These are phyloP conservation scores for Conticribra weissflogii DNA, from an alignment of 108 stramenopile genomes.

Conservation along the genomic window DNA sequence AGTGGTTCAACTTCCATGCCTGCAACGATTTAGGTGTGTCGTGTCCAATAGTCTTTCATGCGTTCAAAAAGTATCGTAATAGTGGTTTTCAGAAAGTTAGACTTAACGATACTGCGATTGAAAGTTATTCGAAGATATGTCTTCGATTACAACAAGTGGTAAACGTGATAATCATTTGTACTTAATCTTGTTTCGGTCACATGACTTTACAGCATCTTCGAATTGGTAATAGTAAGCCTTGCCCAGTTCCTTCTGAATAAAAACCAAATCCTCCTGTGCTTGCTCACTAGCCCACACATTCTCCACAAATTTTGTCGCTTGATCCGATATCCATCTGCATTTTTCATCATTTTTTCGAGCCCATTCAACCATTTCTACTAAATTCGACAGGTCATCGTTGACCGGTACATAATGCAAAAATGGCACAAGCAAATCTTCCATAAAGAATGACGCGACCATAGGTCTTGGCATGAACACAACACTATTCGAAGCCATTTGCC, in stretches of 20 bases:
- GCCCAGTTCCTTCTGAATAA: constrained; percentile 2
- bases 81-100: no score
- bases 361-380: constrained; percentile 73
- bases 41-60: no score
- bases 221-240: constrained; percentile 7
- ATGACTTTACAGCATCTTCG: background rate
- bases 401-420: constrained; percentile 83
- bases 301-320: constrained; percentile 69
- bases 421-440: constrained; percentile 70
- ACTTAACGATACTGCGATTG: no score
- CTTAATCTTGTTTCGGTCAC: no score
- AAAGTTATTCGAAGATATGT: no score
- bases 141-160: no score
- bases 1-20: no score
- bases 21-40: no score
- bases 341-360: constrained; percentile 63
- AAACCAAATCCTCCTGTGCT: background rate
- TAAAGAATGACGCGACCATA: constrained; percentile 66
- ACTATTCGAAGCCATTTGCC: constrained; percentile 67
- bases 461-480: constrained; percentile 80
- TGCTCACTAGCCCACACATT: constrained; percentile 35
- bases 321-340: constrained; percentile 67
- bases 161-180: no score
- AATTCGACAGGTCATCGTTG: constrained; percentile 54
- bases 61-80: no score